These are phyloP conservation scores for Ceratorhiza oryzae-sativae DNA, from an alignment of 1,284 basidiomycete species.

Conservation along the genomic window DNA sequence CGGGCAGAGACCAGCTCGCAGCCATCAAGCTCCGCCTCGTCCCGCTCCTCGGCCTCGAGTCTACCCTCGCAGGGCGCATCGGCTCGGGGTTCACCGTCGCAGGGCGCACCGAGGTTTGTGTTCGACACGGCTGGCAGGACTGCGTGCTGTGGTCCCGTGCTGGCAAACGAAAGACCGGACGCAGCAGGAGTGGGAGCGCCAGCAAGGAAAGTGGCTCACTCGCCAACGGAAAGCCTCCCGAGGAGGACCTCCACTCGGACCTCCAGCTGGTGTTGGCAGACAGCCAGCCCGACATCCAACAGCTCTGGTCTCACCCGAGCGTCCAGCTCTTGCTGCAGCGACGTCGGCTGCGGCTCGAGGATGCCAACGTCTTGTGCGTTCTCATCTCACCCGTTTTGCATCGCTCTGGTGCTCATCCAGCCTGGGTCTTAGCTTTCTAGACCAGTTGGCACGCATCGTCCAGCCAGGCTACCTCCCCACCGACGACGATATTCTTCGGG, in stretches of 20 bases:
- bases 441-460: slow-evolving; percentile 67
- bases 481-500: slow-evolving; percentile 68
- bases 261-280: slow-evolving; percentile 39
- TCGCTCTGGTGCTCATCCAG: slow-evolving; percentile 15
- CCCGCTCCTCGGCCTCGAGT: slow-evolving; percentile 70
- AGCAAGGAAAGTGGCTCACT: slow-evolving; percentile 10
- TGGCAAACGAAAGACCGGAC: slow-evolving; percentile 49
- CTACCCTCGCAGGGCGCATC: slow-evolving; percentile 69
- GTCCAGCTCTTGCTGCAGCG: slow-evolving; percentile 63
- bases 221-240: slow-evolving; percentile 12
- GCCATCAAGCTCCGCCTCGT: slow-evolving; percentile 64
- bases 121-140: slow-evolving; percentile 50
- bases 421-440: slow-evolving; percentile 63
- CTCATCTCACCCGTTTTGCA: slow-evolving; percentile 28
- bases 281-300: slow-evolving; percentile 60
- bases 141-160: not conserved
- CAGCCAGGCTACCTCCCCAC: slow-evolving; percentile 69
- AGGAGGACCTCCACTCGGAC: slow-evolving; percentile 31
- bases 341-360: slow-evolving; percentile 71
- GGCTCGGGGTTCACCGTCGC: slow-evolving; percentile 72
- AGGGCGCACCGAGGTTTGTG: slow-evolving; percentile 63
- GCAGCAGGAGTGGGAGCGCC: slow-evolving; percentile 53
- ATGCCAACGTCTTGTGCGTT: slow-evolving; percentile 76
- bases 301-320: slow-evolving; percentile 72
- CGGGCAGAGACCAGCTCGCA: slow-evolving; percentile 50